Percentiles rank a stretch among this genome's conserved stretches.
phyloP scores from a whole-genome alignment of 1,284 basidiomycete species.

The Fomitopsis palustris region DNA sequence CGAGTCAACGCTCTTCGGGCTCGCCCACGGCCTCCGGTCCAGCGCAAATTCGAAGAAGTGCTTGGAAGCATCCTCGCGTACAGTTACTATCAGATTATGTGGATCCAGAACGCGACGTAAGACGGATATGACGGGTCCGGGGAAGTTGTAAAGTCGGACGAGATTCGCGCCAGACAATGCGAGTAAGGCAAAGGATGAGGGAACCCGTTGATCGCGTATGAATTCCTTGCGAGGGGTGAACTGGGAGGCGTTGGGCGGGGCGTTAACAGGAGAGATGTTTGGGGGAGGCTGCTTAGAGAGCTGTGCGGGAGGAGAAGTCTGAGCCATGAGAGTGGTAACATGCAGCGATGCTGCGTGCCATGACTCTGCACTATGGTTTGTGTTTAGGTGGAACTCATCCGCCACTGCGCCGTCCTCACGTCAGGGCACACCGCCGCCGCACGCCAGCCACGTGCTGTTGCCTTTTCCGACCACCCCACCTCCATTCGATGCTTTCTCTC shows the following conservation, averaged over 20 bases:
- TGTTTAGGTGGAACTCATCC: slow-evolving; percentile 1
- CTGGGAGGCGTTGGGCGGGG: neutral
- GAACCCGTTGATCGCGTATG: slow-evolving; percentile 49
- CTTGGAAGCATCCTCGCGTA: slow-evolving; percentile 54
- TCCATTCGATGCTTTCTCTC: no score
- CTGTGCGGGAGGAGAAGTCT: slow-evolving; percentile 18
- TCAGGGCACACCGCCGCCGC: neutral
- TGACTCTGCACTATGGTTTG: slow-evolving; percentile 3
- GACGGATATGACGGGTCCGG: slow-evolving; percentile 43
- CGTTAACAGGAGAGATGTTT: slow-evolving; percentile 19
- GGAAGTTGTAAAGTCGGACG: slow-evolving; percentile 68
- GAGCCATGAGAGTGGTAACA: slow-evolving; percentile 23
- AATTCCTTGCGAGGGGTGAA: slow-evolving; percentile 72
- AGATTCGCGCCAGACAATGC: slow-evolving; percentile 59
- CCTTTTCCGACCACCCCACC: neutral
- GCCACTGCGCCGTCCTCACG: slow-evolving; percentile 2
- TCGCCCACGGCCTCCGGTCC: slow-evolving; percentile 68
- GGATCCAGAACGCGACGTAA: slow-evolving; percentile 55
- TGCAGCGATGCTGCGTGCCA: slow-evolving; percentile 18
- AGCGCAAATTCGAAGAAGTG: slow-evolving; percentile 64
- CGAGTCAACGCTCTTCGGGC: slow-evolving; percentile 56
- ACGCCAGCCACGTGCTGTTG: neutral
- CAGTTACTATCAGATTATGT: slow-evolving; percentile 38
- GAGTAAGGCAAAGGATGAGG: slow-evolving; percentile 64
- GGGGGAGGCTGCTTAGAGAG: slow-evolving; percentile 23